Base-by-base conservation (phyloP, 192 early-diverging fungal species). In the Coemansia sp. region DNA sequence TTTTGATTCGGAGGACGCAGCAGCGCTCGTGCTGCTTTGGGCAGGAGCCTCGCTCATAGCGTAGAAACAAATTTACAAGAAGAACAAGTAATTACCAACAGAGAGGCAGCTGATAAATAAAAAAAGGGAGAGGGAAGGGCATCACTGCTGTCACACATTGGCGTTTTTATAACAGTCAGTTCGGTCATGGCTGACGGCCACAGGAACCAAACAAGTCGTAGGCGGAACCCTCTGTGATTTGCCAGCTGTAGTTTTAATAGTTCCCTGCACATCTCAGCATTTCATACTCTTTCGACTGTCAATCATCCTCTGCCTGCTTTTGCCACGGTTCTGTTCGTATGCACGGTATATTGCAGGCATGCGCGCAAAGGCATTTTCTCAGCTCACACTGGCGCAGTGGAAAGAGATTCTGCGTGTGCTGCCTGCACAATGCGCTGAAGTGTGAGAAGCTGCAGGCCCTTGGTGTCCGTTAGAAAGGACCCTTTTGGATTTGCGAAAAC, bases 21-120 rank as follows among this genome's bases (percentile, higher is more conserved):
- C 29, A 17, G 8, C n/a, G 33, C 34, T 57, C 33, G 10, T 41
- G 35, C 46, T 63, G 15, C 54, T 53, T 34, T 53, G 55, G 17
- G 17, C n/a, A 19, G 55, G 33, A 2, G 55, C 1, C n/a, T 34
- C 55, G 23, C 55, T 57, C 55, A 57, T 57, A 35, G 9, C 17
- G 55, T 10, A 41, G 54, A 55, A 32, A 19, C 15, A 36, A 57
- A 35, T 57, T 57, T 57, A 57, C 55, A 57, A 17, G 5, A 61
- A 35, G 42, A 67, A 50, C 17, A 25, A 45, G 54, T 15, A 32
- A 66, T 36, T 9, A 46, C 20, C 33, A 32, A 57, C 14, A 34
- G 57, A 15, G 7, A 25, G 8, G 22, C 49, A 25, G 0, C 20
- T 2, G 5, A 38, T 19, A 23, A 58, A 50, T 33, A 22, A 15